A percentile compares a stretch with the other conserved stretches of the same genome.
Conservation (phyloP, 345 rosid species). For the Citrus medica region DNA sequence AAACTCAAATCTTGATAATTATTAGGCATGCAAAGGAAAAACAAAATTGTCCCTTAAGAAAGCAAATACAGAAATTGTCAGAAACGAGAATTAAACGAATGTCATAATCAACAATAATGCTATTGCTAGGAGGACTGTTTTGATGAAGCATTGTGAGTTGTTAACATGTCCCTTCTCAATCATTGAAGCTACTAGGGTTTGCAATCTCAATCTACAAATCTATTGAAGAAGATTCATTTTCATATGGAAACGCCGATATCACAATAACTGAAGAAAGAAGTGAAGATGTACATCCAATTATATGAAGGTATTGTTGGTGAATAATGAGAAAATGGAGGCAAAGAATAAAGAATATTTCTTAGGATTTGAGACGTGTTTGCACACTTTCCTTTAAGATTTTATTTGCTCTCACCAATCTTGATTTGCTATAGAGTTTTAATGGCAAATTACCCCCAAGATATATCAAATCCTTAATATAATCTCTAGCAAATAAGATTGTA, state of each 20-base stretch:
- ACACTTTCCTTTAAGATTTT: too few relatives aligned
- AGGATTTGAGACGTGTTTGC: too few relatives aligned
- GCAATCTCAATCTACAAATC: not conserved
- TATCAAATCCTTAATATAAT: too few relatives aligned
- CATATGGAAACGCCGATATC: not conserved
- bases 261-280: not conserved
- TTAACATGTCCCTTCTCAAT: conserved; percentile 16
- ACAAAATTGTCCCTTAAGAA: not conserved
- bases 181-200: conserved; percentile 9
- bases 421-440: too few relatives aligned
- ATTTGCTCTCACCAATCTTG: too few relatives aligned
- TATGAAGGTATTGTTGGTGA: too few relatives aligned
- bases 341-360: too few relatives aligned
- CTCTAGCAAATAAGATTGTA: too few relatives aligned
- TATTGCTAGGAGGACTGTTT: too few relatives aligned
- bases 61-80: not conserved
- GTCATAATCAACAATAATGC: not conserved
- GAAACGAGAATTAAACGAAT: not conserved
- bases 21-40: not conserved
- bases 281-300: not conserved
- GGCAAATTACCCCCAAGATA: too few relatives aligned
- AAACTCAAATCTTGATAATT: not conserved
- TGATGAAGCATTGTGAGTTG: not conserved
- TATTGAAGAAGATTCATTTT: not conserved
- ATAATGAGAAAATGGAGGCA: too few relatives aligned